Base-by-base conservation (phyloP, 345 rosid genomes). In the Citrus cavaleriei region DNA sequence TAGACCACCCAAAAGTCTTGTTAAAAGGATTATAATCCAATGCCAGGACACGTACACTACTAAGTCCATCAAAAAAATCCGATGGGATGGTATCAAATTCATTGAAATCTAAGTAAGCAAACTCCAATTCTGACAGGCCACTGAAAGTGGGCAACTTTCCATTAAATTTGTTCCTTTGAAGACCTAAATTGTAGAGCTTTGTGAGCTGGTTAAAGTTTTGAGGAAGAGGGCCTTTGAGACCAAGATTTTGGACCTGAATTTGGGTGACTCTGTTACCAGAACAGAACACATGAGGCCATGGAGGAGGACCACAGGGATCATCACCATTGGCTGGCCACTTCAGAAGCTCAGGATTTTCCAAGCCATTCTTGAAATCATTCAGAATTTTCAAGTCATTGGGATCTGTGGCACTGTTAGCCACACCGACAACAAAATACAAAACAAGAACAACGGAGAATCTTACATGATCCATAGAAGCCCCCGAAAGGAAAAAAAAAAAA, bases 251-350 rank as follows among this genome's bases (percentile, higher is more conserved):
- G 72, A 85, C 88, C 83, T 88, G 91, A 80, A 88, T 81, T 75
- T 88, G 91, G 32, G 87, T 73, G 54, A 85, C 78, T 72, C 91
- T 82, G 25, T 77, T 83, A 46, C 82, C 77, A 49, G 88, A 82
- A 68, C 91, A 88, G 76, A 81, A 88, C 30, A 88, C 86, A 34
- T 82, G 83, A 72, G 89, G 86, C 89, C 91, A 88, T 34, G 70
- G 49, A 60, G 91, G 91, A 75, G 88, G 84, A 46, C 91, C 91
- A 74, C 91, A 88, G 0, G 91, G 91, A 74, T 86, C 86, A 58
- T 83, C 76, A 35, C 88, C 86, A 30, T 60, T 63, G 5, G 22
- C 79, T 2, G 91, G 91, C 91, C 91, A 88, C 65, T 77, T 79
- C 21, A 88, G 86, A 38, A 86, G 83, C 86, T 86, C 89, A 22